These are phyloP conservation scores for Xanthoconium purpureum DNA, from an alignment of 768 basidiomycete species.

Conservation along the genomic window DNA sequence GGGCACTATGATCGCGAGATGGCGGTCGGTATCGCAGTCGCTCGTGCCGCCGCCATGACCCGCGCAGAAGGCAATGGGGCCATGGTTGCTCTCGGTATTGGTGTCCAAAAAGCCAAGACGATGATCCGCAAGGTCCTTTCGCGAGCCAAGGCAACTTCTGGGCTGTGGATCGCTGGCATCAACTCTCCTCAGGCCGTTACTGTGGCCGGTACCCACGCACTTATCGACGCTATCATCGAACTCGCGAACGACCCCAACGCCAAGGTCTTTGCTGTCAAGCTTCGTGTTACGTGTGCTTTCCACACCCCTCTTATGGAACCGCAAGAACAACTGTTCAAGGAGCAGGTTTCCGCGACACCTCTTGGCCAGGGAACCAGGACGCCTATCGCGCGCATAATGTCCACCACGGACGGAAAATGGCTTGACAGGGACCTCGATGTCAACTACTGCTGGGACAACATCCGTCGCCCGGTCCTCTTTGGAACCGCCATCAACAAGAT, in stretches of 20 bases:
- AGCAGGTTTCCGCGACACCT: conserved; percentile 16
- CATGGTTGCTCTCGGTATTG: conserved; percentile 36
- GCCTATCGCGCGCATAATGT: conserved; percentile 31
- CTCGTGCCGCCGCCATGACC: conserved; percentile 37
- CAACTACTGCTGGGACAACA: conserved; percentile 37
- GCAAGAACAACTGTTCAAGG: conserved; percentile 33
- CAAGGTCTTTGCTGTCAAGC: conserved; percentile 27
- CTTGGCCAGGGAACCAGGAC: conserved; percentile 19
- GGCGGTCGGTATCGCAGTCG: conserved; percentile 34
- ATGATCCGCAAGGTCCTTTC: conserved; percentile 35
- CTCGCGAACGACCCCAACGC: conserved; percentile 27
- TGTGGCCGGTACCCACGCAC: conserved; percentile 30
- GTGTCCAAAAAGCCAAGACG: conserved; percentile 30
- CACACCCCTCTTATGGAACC: conserved; percentile 36
- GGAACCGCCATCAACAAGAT: conserved; percentile 33
- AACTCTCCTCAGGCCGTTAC: conserved; percentile 38
- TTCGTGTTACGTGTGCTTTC: conserved; percentile 34
- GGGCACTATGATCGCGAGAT: conserved; percentile 36
- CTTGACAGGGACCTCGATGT: conserved; percentile 29
- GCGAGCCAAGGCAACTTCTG: conserved; percentile 20
- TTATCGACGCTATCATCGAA: conserved; percentile 30
- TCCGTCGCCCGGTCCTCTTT: conserved; percentile 35
- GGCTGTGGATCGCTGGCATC: conserved; percentile 36
- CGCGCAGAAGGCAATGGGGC: conserved; percentile 34
- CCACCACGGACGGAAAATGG: conserved; percentile 34